Conservation (phyloP, 1,284 basidiomycete species). For the Heterobasidion irregulare region DNA sequence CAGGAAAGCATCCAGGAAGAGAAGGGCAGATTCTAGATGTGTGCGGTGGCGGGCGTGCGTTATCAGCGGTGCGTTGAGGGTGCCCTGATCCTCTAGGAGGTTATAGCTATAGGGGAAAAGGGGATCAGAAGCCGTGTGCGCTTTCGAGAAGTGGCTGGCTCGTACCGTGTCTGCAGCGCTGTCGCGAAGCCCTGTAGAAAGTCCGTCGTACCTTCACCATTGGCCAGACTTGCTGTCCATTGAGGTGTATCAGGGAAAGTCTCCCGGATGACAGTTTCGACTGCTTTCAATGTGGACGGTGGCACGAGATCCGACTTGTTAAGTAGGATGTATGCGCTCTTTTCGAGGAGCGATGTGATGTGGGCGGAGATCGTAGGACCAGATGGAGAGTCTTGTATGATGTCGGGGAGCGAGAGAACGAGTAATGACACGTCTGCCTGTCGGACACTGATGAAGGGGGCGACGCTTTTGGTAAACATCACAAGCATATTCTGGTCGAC, state of each 20-base stretch:
- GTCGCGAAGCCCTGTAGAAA: slow-evolving; percentile 53
- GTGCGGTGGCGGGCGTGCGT: slow-evolving; percentile 74
- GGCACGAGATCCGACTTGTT: slow-evolving; percentile 65
- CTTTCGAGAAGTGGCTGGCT: neutral
- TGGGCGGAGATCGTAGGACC: slow-evolving; percentile 33
- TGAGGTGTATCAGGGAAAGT: too few relatives aligned
- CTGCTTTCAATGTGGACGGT: neutral
- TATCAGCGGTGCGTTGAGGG: slow-evolving; percentile 50
- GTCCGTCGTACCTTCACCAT: slow-evolving; percentile 41
- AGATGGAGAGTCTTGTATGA: slow-evolving; percentile 17
- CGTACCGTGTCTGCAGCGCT: slow-evolving; percentile 47
- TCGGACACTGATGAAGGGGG: slow-evolving; percentile 37
- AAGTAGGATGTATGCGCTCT: slow-evolving; percentile 53
- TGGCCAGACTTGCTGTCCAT: slow-evolving; percentile 62
- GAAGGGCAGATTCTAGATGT: slow-evolving; percentile 61
- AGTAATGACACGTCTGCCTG: slow-evolving; percentile 69
- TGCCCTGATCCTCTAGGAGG: slow-evolving; percentile 18
- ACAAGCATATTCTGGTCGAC: slow-evolving; percentile 4
- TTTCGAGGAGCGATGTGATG: slow-evolving; percentile 39
- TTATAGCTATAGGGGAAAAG: slow-evolving; percentile 25
- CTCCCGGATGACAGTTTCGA: too few relatives aligned
- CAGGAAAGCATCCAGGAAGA: slow-evolving; percentile 62
- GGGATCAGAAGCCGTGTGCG: neutral
- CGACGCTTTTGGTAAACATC: neutral
- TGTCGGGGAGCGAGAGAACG: slow-evolving; percentile 61